Evolutionary conservation across 331 rosid genomes (phyloP), one percentile per base, ranked within the genome.

Genomic region (Quercus tomentella): DNA sequence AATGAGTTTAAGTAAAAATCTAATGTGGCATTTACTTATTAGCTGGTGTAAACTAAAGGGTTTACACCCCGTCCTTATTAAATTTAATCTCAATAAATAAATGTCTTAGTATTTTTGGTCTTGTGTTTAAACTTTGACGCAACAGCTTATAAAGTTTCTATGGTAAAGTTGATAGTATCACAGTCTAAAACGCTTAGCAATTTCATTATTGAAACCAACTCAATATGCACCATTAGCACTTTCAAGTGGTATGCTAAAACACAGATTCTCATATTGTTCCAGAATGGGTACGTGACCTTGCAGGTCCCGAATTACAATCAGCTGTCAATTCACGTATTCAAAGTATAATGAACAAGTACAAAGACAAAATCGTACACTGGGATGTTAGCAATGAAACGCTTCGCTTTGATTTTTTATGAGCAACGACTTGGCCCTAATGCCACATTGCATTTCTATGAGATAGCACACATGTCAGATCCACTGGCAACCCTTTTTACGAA

Each of bases 321-420:
- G 98, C 97, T 3, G 93, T 92, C 22, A 84, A 74, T 63, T 88
- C 84, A 0, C 61, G 97, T 58, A 92, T 95, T 23, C 84, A 78
- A 54, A 89, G 97, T 68, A 87, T 95, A 5, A 79, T 95, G 93
- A 82, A 75, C 81, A 85, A 90, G 74, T 92, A 92, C 88, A 92
- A 25, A 74, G 92, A 87, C 18, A 97, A 95, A 65, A 91, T 95
- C 86, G 57, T 91, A 54, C 98, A 95, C 70, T 95, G 97, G 98
- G 98, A 95, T 82, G 91, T 95, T 15, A 95, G 94, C 90, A 95
- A 92, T 60, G 98, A 95, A 82, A 91, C 90, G 98, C 98, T 95
- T 78, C 98, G 91, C 78, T 92, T 91, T 70, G 94, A 92, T 83
- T 94, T 94, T 94, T 88, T 94, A 94, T 43, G 98, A 92, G 82